phyloP scores from a whole-genome alignment of 768 basidiomycete species.

The Leccinum boreale region DNA sequence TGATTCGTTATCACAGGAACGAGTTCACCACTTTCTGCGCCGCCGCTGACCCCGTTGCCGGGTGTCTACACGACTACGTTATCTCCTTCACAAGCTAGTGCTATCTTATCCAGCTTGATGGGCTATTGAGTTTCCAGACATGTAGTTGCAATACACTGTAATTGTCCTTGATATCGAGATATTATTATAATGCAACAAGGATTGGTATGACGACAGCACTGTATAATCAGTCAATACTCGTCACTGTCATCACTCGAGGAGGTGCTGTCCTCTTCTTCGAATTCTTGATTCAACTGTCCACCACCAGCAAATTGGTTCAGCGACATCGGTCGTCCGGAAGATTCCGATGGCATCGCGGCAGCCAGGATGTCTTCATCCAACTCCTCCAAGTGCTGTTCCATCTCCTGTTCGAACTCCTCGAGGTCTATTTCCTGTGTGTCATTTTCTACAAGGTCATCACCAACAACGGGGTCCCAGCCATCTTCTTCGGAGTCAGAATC shows the following conservation, averaged over 20 bases:
- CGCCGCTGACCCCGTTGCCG: neutral
- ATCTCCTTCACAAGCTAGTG: constrained; percentile 23
- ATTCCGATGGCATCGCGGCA: constrained; percentile 37
- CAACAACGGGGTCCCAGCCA: constrained; percentile 51
- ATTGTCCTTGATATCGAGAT: constrained; percentile 1
- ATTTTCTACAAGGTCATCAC: constrained; percentile 22
- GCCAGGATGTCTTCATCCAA: constrained; percentile 51
- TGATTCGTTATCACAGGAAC: constrained; percentile 6
- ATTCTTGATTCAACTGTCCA: constrained; percentile 31
- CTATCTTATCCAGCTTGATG: constrained; percentile 34
- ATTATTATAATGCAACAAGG: constrained; percentile 3
- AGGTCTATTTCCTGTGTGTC: constrained; percentile 35
- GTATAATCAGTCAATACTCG: constrained; percentile 37
- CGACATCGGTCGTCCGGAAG: constrained; percentile 43
- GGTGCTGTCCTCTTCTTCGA: constrained; percentile 44
- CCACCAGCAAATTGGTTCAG: constrained; percentile 48
- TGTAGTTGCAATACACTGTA: constrained; percentile 2
- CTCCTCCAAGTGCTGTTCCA: constrained; percentile 36
- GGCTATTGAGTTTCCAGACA: neutral
- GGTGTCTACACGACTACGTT: constrained; percentile 17
- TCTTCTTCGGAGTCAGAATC: constrained; percentile 46
- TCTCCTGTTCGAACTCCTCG: constrained; percentile 34
- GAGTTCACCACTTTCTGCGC: constrained; percentile 18
- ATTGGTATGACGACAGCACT: constrained; percentile 1
- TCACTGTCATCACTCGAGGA: constrained; percentile 56